phyloP scores from a whole-genome alignment of 371 early-diverging fungal species.

The Lichtheimia ornata region DNA sequence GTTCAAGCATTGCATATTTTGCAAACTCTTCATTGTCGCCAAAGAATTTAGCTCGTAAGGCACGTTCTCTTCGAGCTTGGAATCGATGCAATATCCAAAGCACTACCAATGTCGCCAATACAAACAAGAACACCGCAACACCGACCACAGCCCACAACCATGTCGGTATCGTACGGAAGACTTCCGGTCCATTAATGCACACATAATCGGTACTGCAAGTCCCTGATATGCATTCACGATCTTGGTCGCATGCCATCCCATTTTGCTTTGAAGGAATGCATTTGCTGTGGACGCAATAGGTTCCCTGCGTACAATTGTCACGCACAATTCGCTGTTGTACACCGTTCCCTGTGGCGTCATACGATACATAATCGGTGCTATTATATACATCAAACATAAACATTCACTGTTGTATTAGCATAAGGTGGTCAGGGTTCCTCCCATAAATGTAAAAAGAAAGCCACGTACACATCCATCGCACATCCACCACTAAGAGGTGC shows the following conservation, averaged over 20 bases:
- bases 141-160: slow-evolving; percentile 49
- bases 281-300: slow-evolving; percentile 27
- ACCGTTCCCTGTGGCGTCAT: slow-evolving; percentile 27
- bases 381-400: background rate
- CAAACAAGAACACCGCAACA: slow-evolving; percentile 34
- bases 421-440: background rate
- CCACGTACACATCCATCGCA: slow-evolving; percentile 35
- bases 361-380: slow-evolving; percentile 28
- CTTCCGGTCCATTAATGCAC: slow-evolving; percentile 44
- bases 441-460: background rate
- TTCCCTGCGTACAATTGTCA: slow-evolving; percentile 48
- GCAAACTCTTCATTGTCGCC: slow-evolving; percentile 46
- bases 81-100: slow-evolving; percentile 51
- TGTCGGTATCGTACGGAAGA: slow-evolving; percentile 34
- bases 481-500: slow-evolving; percentile 42
- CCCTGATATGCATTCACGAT: slow-evolving; percentile 48
- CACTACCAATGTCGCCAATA: slow-evolving; percentile 22
- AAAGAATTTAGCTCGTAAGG: slow-evolving; percentile 40
- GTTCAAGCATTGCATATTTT: slow-evolving; percentile 38
- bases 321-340: slow-evolving; percentile 40
- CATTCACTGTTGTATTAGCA: background rate
- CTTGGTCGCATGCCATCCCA: slow-evolving; percentile 31
- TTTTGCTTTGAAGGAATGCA: slow-evolving; percentile 32
- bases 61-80: slow-evolving; percentile 45
- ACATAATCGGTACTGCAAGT: slow-evolving; percentile 31